Base-by-base conservation (phyloP, 306 rosid genomes). In the Acacia acuminata region DNA sequence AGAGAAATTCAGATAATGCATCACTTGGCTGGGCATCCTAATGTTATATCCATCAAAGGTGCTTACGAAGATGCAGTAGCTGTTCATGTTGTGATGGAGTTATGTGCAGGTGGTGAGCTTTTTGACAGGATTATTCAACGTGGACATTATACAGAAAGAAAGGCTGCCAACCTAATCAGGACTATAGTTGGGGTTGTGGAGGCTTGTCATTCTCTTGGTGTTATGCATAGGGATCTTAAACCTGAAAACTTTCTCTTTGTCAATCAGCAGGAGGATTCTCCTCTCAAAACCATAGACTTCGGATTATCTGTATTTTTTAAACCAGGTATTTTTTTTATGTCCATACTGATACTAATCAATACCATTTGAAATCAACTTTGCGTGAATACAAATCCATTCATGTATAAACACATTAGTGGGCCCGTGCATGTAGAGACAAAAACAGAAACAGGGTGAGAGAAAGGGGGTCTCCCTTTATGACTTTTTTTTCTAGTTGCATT, bases 1-100 rank as follows among this genome's bases (percentile, higher is more conserved):
- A 89, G 99, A 86, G 99, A 96, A 77, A 94, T 96, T 94, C 98
- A 96, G 93, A 96, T 96, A 78, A 96, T 96, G 99, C 99, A 96
- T 78, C 99, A 96, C 88, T 86, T 96, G 89, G 86, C 94, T 1
- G 99, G 97, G 24, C 97, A 94, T 81, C 91, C 94, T 14, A 92
- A 96, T 79, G 99, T 96, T 78, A 92, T 96, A 89, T 92, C 98
- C 15, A 96, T 96, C 74, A 96, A 89, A 88, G 99, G 93, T 73
- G 97, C 99, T 67, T 96, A 91, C 73, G 99, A 96, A 89, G 99
- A 96, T 86, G 94, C 93, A 0, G 85, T 91, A 15, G 98, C 98
- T 8, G 99, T 96, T 76, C 93, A 96, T 78, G 99, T 96, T 79
- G 99, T 96, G 77, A 96, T 96, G 99, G 99, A 96, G 78, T 66